A percentile compares a stretch with the other conserved stretches of the same genome.
Conservation (phyloP, 768 basidiomycete species). For the Arthromyces matolae region DNA sequence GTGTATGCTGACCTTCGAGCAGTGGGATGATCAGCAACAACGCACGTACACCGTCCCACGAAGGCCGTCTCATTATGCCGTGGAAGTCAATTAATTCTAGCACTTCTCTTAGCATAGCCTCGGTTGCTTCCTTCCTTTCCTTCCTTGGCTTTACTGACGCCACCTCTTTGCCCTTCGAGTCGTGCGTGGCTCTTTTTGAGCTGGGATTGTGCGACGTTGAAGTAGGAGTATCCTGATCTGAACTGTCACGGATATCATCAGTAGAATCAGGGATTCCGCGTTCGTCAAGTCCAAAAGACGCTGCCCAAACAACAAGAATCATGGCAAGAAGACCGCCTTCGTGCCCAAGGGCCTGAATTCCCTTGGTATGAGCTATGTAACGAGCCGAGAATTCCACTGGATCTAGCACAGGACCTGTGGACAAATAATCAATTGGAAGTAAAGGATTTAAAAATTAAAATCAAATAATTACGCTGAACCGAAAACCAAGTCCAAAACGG, state of each 20-base stretch:
- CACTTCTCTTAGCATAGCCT: constrained; percentile 72
- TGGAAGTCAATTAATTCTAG: constrained; percentile 77
- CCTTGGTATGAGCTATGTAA: constrained; percentile 63
- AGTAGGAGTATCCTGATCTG: constrained; percentile 18
- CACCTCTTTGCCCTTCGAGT: constrained; percentile 24
- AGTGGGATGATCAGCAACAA: constrained; percentile 79
- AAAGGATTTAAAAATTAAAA: neutral
- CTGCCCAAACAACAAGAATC: constrained; percentile 84
- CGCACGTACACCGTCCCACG: constrained; percentile 83
- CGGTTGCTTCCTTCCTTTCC: constrained; percentile 51
- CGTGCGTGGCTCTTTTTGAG: constrained; percentile 5
- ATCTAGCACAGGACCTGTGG: constrained; percentile 80
- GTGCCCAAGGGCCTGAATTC: constrained; percentile 56
- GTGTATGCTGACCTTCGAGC: constrained; percentile 65
- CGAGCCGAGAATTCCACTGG: constrained; percentile 74
- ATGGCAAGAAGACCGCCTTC: constrained; percentile 77
- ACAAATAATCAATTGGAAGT: neutral
- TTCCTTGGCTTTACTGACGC: constrained; percentile 32
- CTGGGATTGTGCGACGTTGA: constrained; percentile 3
- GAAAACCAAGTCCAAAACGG: constrained; percentile 83
- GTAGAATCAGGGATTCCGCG: constrained; percentile 52
- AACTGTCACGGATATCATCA: constrained; percentile 9
- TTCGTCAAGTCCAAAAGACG: constrained; percentile 85
- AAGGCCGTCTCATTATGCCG: constrained; percentile 73
- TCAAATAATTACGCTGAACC: constrained; percentile 61